Evolutionary conservation across 2,329 filamentous ascomycete species (phyloP), one percentile per base, ranked within the genome.

Genomic region (Huntiella bhutanensis): DNA sequence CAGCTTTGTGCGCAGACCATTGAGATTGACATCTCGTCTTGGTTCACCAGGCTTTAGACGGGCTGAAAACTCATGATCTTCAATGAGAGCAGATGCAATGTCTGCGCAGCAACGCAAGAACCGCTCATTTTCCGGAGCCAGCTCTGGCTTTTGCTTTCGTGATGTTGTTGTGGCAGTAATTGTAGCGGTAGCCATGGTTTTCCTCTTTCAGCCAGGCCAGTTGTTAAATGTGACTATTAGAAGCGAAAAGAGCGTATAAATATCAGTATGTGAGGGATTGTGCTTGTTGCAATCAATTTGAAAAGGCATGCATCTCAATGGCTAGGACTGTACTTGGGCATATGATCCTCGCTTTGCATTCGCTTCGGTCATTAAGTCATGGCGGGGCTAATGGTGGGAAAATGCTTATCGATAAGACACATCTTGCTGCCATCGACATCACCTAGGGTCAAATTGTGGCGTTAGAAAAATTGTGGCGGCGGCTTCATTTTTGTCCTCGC

Each of bases 31-130:
- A 61, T 98, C 87, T 60, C 80, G 84, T 58, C 77, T 77, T 0
- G 80, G 73, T 51, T 76, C 78, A 41, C 75, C 77, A 43, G 74
- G 71, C 58, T 92, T 79, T 2, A 41, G 13, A 54, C 78, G 78
- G 53, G 79, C 73, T 22, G 82, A 71, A 62, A 96, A 87, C 28
- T 50, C 45, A 59, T 93, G 85, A 57, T 96, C 88, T 58, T 95
- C 85, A 55, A 98, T 94, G 41, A 98, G 73, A 46, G 80, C 82
- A 58, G 84, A 92, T 45, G 87, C 88, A 57, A 98, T 87, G 56
- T 98, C 92, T 52, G 88, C 87, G 62, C 92, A 98, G 55, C 86
- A 91, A 60, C 86, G 77, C 62, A 96, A 75, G 61, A 83, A 95
- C 45, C 91, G 79, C 65, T 98, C 91, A 63, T 87, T 94, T 64